Percentiles rank a stretch among this genome's conserved stretches.
These are phyloP conservation scores for Letharia columbiana DNA, from an alignment of 495 filamentous ascomycete genomes.

Conservation along the genomic window DNA sequence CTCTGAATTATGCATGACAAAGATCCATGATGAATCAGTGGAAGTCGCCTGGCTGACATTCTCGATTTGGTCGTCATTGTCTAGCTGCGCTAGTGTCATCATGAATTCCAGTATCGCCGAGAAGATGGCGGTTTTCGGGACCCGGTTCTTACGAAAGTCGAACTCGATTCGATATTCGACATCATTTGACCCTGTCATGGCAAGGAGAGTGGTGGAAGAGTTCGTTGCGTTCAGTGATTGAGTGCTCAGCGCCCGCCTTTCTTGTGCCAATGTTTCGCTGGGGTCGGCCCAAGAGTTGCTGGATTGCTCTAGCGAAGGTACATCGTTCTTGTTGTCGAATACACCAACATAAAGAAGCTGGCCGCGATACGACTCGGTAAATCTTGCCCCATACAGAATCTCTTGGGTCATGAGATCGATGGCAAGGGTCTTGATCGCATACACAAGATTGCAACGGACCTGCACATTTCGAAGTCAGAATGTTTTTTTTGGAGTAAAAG, in stretches of 20 bases:
- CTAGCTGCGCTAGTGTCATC: background rate
- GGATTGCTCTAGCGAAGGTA: background rate
- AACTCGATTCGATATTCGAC: background rate
- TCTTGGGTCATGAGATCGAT: background rate
- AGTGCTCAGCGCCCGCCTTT: background rate
- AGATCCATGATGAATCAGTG: background rate
- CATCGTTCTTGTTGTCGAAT: background rate
- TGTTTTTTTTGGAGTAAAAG: too few relatives aligned
- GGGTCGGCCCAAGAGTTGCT: background rate
- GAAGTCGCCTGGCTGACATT: background rate
- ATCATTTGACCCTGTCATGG: background rate
- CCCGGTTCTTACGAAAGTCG: background rate
- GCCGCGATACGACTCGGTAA: background rate
- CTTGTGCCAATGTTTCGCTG: background rate
- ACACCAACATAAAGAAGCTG: background rate
- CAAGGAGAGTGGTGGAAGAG: background rate
- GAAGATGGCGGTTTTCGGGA: background rate
- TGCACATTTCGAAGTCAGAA: too few relatives aligned
- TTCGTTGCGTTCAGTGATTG: background rate
- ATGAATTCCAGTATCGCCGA: background rate
- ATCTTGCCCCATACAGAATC: background rate
- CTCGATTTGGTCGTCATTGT: background rate
- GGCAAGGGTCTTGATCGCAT: background rate
- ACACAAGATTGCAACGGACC: background rate
- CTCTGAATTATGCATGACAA: background rate